These are phyloP conservation scores for Clausena lansium DNA, from an alignment of 345 rosid genomes.

Conservation along the genomic window DNA sequence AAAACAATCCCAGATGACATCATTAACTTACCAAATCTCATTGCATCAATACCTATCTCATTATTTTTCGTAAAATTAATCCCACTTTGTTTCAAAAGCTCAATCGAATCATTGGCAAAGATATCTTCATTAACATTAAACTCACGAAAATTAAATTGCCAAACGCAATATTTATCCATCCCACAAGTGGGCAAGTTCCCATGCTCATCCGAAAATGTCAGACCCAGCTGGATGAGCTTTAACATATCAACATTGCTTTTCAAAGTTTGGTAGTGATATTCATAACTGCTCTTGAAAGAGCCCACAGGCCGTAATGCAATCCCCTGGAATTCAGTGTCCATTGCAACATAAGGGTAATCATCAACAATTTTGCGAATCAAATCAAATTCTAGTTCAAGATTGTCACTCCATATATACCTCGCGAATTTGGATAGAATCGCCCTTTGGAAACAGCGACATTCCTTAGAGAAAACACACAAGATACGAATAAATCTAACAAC, in stretches of 20 bases:
- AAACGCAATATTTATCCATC: slow-evolving; percentile 62
- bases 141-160: slow-evolving; percentile 90
- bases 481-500: neutral
- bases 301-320: slow-evolving; percentile 70
- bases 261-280: slow-evolving; percentile 68
- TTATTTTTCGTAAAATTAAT: slow-evolving; percentile 66
- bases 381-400: slow-evolving; percentile 60
- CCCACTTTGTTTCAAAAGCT: slow-evolving; percentile 68
- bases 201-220: slow-evolving; percentile 73
- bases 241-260: slow-evolving; percentile 76
- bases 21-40: slow-evolving; percentile 65
- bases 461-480: neutral
- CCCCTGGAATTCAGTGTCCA: slow-evolving; percentile 95
- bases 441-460: slow-evolving; percentile 68
- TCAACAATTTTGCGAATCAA: slow-evolving; percentile 67
- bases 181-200: slow-evolving; percentile 89
- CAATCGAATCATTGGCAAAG: slow-evolving; percentile 70
- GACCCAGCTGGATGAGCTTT: slow-evolving; percentile 80
- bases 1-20: slow-evolving; percentile 88
- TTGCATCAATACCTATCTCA: slow-evolving; percentile 59
- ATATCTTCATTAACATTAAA: slow-evolving; percentile 63
- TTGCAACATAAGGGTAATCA: slow-evolving; percentile 68
- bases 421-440: slow-evolving; percentile 70
- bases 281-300: slow-evolving; percentile 62
- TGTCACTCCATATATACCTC: slow-evolving; percentile 71